A percentile compares a stretch with the other conserved stretches of the same genome.
Conservation (phyloP, 768 basidiomycete species). For the Tulasnella sp. region DNA sequence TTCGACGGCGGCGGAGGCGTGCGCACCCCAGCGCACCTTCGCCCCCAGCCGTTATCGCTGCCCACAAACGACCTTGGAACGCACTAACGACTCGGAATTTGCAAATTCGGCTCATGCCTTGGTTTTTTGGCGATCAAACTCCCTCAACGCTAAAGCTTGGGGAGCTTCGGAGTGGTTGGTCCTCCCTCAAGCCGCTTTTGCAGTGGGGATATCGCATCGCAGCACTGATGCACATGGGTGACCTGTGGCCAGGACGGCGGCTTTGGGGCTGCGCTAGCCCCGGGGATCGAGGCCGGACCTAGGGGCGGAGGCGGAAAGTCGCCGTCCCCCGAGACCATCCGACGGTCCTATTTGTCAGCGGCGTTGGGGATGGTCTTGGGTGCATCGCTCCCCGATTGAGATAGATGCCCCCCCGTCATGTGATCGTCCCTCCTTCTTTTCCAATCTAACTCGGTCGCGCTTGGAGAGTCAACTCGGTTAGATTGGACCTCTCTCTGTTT, state of each 20-base stretch:
- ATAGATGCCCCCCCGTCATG: not conserved
- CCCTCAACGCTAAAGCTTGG: not conserved
- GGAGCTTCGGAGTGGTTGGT: not conserved
- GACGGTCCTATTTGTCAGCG: not conserved
- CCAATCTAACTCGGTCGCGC: not conserved
- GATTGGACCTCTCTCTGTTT: not conserved
- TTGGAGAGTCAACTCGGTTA: not conserved
- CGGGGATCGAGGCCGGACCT: not conserved
- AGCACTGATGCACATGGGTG: not conserved
- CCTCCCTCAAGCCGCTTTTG: not conserved
- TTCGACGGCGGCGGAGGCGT: too few species aligned
- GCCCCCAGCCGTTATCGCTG: not conserved
- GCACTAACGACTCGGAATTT: not conserved
- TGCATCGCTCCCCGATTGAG: conserved; percentile 7
- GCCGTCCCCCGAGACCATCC: not conserved
- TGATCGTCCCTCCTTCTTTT: not conserved
- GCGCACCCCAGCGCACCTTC: not conserved
- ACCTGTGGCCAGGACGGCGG: not conserved
- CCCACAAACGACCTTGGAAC: not conserved
- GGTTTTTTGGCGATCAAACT: not conserved
- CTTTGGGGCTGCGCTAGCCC: not conserved
- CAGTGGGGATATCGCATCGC: not conserved
- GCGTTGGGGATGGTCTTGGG: not conserved
- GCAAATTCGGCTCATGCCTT: not conserved
- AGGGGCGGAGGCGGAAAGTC: not conserved